Conservation (phyloP, 1,139 yeast species). For the Debaryomyces udenii region DNA sequence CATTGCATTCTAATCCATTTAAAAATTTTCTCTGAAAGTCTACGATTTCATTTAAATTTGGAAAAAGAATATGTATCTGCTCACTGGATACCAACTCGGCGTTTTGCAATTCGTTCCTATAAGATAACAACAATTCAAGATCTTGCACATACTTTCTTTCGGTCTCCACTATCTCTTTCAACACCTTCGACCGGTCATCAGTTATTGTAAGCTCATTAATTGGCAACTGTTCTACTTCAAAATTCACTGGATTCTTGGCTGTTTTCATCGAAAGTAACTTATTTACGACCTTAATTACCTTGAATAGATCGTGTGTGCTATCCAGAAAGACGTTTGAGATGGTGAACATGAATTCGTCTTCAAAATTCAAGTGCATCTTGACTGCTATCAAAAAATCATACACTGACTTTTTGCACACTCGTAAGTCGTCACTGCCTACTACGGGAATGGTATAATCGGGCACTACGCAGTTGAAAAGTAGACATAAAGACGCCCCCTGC, state of each 20-base stretch:
- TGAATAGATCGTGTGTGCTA: conserved; percentile 74
- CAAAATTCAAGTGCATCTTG: conserved; percentile 70
- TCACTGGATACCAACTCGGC: conserved; percentile 76
- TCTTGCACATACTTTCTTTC: conserved; percentile 94
- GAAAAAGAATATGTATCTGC: conserved; percentile 79
- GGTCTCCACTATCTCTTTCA: conserved; percentile 81
- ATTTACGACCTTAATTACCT: conserved; percentile 71
- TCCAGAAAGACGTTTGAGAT: conserved; percentile 88
- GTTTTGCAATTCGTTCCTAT: conserved; percentile 66
- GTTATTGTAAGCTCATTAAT: conserved; percentile 37
- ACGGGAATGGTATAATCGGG: conserved; percentile 50
- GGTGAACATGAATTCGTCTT: conserved; percentile 79
- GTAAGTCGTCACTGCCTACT: conserved; percentile 73
- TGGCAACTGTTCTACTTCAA: conserved; percentile 14
- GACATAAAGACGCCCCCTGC: conserved; percentile 90
- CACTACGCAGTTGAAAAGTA: conserved; percentile 66
- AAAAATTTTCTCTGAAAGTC: conserved; percentile 92
- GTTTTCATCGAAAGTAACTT: conserved; percentile 41
- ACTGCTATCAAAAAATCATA: conserved; percentile 91
- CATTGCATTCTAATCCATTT: conserved; percentile 87
- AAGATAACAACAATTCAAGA: conserved; percentile 69
- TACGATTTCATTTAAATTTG: conserved; percentile 80
- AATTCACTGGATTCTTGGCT: conserved; percentile 4
- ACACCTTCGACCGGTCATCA: conserved; percentile 72
- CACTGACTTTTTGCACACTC: conserved; percentile 85